Conservation (phyloP, 768 basidiomycete species). For the Lactifluus piperatus region DNA sequence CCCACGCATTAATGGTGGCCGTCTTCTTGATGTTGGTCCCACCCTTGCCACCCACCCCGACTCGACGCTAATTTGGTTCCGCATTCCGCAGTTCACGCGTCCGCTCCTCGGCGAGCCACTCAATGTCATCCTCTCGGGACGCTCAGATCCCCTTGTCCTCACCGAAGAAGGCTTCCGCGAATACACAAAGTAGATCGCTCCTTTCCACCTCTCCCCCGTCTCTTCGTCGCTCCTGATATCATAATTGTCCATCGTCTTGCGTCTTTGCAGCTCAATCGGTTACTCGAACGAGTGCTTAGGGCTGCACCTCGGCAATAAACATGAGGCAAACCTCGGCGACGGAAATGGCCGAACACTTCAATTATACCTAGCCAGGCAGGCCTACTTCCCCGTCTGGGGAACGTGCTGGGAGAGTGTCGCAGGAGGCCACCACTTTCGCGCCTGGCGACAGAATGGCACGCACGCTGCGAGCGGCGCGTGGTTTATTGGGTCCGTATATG, state of each 20-base stretch:
- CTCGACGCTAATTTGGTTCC: not conserved
- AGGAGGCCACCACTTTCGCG: conserved; percentile 85
- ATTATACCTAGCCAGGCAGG: conserved; percentile 65
- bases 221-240: too few relatives aligned
- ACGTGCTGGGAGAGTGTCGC: conserved; percentile 85
- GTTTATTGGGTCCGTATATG: conserved; percentile 53
- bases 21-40: conserved; percentile 60
- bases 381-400: conserved; percentile 71
- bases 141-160: conserved; percentile 72
- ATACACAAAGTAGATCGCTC: conserved; percentile 49
- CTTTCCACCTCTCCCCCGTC: conserved; percentile 9
- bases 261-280: conserved; percentile 53
- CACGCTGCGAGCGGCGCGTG: conserved; percentile 65
- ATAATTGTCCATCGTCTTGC: not conserved
- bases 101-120: conserved; percentile 67
- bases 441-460: conserved; percentile 84
- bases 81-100: conserved; percentile 48
- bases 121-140: conserved; percentile 73
- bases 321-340: conserved; percentile 78
- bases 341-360: conserved; percentile 64
- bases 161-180: conserved; percentile 60
- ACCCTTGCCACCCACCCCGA: not conserved
- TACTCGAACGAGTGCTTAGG: conserved; percentile 80
- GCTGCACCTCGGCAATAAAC: conserved; percentile 64
- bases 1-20: conserved; percentile 65